These are phyloP conservation scores for Pleurotus sapidus DNA, from an alignment of 768 basidiomycete genomes.

Conservation along the genomic window DNA sequence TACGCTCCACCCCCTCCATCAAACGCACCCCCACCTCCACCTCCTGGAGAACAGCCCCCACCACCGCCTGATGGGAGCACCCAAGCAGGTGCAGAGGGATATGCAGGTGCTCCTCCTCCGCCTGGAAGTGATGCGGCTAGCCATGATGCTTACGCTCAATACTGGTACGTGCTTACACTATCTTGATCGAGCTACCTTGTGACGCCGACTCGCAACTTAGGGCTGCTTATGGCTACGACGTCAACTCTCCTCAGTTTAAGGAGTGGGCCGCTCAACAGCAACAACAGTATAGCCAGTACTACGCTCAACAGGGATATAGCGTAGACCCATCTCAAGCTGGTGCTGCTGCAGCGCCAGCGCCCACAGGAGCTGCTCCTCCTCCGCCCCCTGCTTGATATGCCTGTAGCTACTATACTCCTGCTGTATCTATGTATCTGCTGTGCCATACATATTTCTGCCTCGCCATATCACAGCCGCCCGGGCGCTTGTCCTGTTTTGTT, in stretches of 20 bases:
- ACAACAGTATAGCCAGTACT: constrained; percentile 71
- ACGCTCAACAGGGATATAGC: constrained; percentile 53
- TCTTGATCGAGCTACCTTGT: no score
- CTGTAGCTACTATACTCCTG: not conserved
- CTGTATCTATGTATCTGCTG: not conserved
- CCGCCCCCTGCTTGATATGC: not conserved
- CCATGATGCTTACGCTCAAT: constrained; percentile 54
- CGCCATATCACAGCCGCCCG: no score
- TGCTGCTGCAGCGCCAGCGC: not conserved
- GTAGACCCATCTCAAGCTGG: constrained; percentile 10
- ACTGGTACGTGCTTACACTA: constrained; percentile 42
- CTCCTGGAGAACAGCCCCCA: constrained; percentile 41
- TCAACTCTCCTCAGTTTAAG: constrained; percentile 79
- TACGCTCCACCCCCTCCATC: constrained; percentile 50
- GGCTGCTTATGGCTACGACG: constrained; percentile 86
- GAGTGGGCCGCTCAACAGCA: constrained; percentile 73
- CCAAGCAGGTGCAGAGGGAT: constrained; percentile 46
- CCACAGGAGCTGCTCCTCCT: constrained; percentile 1
- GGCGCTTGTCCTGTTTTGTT: no score
- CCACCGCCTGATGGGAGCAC: constrained; percentile 35
- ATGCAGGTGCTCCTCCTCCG: constrained; percentile 31
- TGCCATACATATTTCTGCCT: not conserved
- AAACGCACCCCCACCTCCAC: constrained; percentile 52
- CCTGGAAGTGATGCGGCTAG: constrained; percentile 36
- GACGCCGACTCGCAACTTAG: constrained; percentile 31